These are phyloP conservation scores for Phytophthora tubulina DNA, from an alignment of 352 stramenopile genomes.

Conservation along the genomic window DNA sequence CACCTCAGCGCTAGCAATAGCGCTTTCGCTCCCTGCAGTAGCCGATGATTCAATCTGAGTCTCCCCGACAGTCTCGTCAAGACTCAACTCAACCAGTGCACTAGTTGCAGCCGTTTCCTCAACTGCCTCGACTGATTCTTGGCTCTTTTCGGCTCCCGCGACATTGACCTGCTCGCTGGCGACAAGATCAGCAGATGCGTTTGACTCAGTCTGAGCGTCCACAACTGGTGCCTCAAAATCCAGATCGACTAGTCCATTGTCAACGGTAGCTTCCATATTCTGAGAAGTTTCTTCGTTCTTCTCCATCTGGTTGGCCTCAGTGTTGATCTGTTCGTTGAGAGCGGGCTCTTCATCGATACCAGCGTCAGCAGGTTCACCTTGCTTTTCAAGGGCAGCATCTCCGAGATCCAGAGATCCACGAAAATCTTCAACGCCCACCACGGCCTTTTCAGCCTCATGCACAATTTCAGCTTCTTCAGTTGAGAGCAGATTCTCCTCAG, in stretches of 20 bases:
- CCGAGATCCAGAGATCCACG: not conserved
- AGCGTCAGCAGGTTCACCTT: not conserved
- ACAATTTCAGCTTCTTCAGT: not conserved
- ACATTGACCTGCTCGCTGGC: slow-evolving; percentile 1
- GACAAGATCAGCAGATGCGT: not conserved
- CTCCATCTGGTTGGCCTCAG: slow-evolving; percentile 2
- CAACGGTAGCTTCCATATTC: not conserved
- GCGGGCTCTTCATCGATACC: not conserved
- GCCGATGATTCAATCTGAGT: not conserved
- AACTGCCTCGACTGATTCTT: slow-evolving; percentile 11
- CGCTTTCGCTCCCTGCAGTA: not conserved
- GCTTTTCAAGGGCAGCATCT: not conserved
- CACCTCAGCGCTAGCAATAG: not conserved
- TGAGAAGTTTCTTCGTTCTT: not conserved
- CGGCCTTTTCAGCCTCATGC: slow-evolving; percentile 6
- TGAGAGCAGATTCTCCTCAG: not conserved
- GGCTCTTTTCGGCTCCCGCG: not conserved
- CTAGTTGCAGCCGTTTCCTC: not conserved
- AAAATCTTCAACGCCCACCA: not conserved
- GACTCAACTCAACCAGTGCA: slow-evolving; percentile 21
- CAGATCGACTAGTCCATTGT: not conserved
- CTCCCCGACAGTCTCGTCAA: not conserved
- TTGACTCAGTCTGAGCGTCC: not conserved
- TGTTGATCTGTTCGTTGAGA: not conserved
- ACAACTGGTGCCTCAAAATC: not conserved